These are phyloP conservation scores for Tinospora cordifolia DNA, from an alignment of 164 flowering plant species.

Conservation along the genomic window DNA sequence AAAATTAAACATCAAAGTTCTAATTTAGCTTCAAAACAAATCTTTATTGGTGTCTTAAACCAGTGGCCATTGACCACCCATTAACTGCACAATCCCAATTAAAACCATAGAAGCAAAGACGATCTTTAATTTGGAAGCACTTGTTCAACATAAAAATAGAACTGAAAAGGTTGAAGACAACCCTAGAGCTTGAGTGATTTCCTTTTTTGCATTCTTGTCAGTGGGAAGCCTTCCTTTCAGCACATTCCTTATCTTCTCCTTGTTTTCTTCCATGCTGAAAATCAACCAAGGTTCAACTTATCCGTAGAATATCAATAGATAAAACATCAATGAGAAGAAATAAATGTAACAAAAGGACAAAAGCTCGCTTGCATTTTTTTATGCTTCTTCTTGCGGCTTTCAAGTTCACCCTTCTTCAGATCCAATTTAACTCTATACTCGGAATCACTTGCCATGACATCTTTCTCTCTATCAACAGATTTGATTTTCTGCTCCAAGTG, in stretches of 20 bases:
- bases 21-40: neutral
- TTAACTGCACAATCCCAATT: neutral
- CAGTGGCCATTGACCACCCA: neutral
- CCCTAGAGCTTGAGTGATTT: slow-evolving; percentile 57
- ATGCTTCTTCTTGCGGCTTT: slow-evolving; percentile 55
- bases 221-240: slow-evolving; percentile 89
- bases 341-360: neutral
- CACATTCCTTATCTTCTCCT: slow-evolving; percentile 59
- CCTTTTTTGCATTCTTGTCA: slow-evolving; percentile 81
- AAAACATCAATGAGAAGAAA: neutral
- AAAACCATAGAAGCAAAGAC: neutral
- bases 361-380: slow-evolving; percentile 52
- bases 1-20: neutral
- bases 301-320: neutral
- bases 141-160: neutral
- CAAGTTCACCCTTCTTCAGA: slow-evolving; percentile 63
- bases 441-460: slow-evolving; percentile 62
- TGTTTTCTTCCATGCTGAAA: slow-evolving; percentile 76
- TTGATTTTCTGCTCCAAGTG: slow-evolving; percentile 49
- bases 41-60: neutral
- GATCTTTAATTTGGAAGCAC: neutral
- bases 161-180: slow-evolving; percentile 13
- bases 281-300: slow-evolving; percentile 15
- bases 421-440: slow-evolving; percentile 68
- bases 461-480: slow-evolving; percentile 56